phyloP scores from a whole-genome alignment of 345 rosid genomes.

The Arabidopsis arenosa region DNA sequence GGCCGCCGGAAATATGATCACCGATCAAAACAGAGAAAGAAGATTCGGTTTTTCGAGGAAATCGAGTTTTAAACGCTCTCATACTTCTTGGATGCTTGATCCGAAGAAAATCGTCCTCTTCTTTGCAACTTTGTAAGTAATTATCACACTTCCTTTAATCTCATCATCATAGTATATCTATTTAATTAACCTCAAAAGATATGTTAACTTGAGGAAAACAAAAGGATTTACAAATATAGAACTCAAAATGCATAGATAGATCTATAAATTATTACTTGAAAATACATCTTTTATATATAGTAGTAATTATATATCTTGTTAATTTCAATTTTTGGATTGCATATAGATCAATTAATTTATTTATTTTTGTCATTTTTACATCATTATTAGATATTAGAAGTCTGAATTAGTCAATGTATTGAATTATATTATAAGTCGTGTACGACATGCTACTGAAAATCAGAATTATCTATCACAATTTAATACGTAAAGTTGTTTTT shows the following conservation, averaged over 20 bases:
- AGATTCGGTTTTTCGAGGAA: constrained; percentile 54
- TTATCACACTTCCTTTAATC: not conserved
- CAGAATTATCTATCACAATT: not conserved
- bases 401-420: not conserved
- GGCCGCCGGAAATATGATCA: constrained; percentile 37
- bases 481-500: constrained; percentile 18
- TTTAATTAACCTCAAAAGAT: not conserved
- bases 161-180: not conserved
- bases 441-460: constrained; percentile 9
- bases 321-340: not conserved
- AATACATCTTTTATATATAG: not conserved
- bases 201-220: not conserved
- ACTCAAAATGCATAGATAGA: not conserved
- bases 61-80: constrained; percentile 69
- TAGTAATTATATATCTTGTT: not conserved
- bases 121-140: constrained; percentile 86
- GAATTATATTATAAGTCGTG: not conserved
- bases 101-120: constrained; percentile 87
- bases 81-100: constrained; percentile 67
- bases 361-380: not conserved
- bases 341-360: not conserved
- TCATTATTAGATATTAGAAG: not conserved
- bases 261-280: not conserved
- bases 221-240: not conserved
- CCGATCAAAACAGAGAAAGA: constrained; percentile 50